These are phyloP conservation scores for Sambucus nigra DNA, from an alignment of 129 eudicot species.

Conservation along the genomic window DNA sequence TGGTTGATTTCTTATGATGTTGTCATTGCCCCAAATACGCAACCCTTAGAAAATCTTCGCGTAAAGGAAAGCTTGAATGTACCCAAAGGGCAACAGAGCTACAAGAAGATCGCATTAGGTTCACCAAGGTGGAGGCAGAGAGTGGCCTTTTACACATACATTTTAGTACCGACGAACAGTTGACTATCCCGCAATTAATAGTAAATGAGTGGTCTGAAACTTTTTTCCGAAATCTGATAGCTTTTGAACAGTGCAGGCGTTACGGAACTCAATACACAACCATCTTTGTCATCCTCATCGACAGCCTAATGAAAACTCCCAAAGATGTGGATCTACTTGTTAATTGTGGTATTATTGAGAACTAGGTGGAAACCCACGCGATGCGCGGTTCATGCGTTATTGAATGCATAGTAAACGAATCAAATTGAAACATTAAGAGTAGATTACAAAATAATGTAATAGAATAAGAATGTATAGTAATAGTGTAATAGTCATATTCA, in stretches of 20 bases:
- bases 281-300: conserved; percentile 10
- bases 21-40: not conserved
- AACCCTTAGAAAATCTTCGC: not conserved
- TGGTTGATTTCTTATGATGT: conserved; percentile 1
- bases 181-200: conserved; percentile 1
- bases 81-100: conserved; percentile 9
- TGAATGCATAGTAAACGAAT: too few species aligned
- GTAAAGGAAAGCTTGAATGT: not conserved
- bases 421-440: too few species aligned
- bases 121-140: not conserved
- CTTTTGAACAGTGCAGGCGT: conserved; percentile 5
- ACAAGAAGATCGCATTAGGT: conserved; percentile 4
- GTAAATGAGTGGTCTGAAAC: conserved; percentile 2
- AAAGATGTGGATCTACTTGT: conserved; percentile 16
- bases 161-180: not conserved
- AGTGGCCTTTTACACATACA: not conserved
- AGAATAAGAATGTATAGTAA: too few species aligned
- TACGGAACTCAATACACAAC: not conserved
- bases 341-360: not conserved
- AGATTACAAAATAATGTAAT: too few species aligned
- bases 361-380: too few species aligned
- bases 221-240: conserved; percentile 13
- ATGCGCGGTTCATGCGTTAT: too few species aligned
- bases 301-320: conserved; percentile 4
- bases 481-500: too few species aligned